A percentile compares a stretch with the other conserved stretches of the same genome.
These are phyloP conservation scores for Rosa chinensis DNA, from an alignment of 306 rosid genomes.

Conservation along the genomic window DNA sequence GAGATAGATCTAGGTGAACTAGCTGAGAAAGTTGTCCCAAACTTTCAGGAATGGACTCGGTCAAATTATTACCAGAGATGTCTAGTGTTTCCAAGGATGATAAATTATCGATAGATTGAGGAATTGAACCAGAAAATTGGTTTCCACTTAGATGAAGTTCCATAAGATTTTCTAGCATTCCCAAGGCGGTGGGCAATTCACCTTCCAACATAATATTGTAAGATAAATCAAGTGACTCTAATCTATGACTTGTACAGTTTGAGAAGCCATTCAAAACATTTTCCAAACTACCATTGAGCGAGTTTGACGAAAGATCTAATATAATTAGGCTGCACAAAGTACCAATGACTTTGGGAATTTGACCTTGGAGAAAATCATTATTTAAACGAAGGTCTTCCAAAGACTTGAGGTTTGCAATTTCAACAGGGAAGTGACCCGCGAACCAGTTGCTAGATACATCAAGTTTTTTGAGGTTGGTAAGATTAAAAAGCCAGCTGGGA, in stretches of 20 bases:
- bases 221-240: neutral
- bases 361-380: fast-evolving
- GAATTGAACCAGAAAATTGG: slow-evolving; percentile 1
- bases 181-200: neutral
- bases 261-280: neutral
- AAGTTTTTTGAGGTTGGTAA: neutral
- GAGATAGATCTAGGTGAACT: neutral
- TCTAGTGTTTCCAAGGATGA: neutral
- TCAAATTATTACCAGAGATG: neutral
- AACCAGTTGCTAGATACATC: neutral
- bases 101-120: slow-evolving; percentile 29
- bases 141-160: neutral
- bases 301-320: neutral
- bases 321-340: neutral
- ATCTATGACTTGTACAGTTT: neutral
- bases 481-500: slow-evolving; percentile 28
- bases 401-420: slow-evolving; percentile 5
- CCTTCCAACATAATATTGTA: neutral
- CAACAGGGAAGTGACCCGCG: neutral
- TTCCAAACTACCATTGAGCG: neutral
- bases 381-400: neutral
- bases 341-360: neutral
- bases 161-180: neutral
- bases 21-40: neutral
- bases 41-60: no score